Evolutionary conservation across 495 filamentous ascomycete genomes (phyloP).

Genomic region (Annulohypoxylon nitens): DNA sequence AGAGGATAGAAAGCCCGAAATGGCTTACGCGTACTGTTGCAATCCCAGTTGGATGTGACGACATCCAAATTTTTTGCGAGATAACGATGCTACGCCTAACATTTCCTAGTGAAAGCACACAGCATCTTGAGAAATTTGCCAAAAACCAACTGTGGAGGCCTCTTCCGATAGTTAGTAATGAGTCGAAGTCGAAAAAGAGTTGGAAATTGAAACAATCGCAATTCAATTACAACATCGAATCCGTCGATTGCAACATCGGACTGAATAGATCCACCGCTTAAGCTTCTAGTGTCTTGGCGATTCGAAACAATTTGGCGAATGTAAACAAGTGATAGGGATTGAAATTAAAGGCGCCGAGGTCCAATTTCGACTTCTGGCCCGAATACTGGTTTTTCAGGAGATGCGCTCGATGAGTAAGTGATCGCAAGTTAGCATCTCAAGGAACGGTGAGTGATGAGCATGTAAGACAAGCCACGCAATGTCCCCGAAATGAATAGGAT

Average conservation of each 20-base stretch:
- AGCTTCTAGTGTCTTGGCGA: conserved; percentile 1
- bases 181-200: conserved; percentile 14
- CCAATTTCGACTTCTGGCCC: background rate
- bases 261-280: conserved; percentile 2
- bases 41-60: conserved; percentile 19
- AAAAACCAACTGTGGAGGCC: conserved; percentile 7
- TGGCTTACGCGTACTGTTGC: conserved; percentile 20
- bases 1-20: background rate
- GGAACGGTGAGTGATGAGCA: background rate
- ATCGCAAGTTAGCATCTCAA: background rate
- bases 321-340: conserved; percentile 1
- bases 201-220: background rate
- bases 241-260: conserved; percentile 9
- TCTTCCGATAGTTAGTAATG: background rate
- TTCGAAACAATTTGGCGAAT: conserved; percentile 4
- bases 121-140: conserved; percentile 4
- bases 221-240: conserved; percentile 12
- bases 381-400: background rate
- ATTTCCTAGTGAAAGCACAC: background rate
- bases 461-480: background rate
- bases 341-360: conserved; percentile 1
- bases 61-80: conserved; percentile 2
- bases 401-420: background rate
- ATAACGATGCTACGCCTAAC: background rate
- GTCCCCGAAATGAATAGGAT: background rate